Evolutionary conservation across 257 asterid genomes (phyloP).

Genomic region (Sherardia arvensis): DNA sequence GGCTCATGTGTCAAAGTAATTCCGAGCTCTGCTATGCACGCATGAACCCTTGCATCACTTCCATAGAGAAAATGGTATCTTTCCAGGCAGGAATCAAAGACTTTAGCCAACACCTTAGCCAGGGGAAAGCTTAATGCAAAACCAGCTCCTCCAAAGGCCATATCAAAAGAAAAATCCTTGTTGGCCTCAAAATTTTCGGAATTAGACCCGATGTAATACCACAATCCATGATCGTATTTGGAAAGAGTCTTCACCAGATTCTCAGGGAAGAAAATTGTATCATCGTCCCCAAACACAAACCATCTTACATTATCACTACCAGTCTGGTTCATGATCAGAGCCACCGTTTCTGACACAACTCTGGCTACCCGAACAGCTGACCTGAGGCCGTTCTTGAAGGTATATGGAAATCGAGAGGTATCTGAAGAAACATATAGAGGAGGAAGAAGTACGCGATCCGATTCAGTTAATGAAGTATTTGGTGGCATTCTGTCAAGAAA

Average conservation of each 20-base stretch:
- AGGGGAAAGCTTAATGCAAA: conserved; percentile 77
- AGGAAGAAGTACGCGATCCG: conserved; percentile 28
- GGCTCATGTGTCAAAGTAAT: no score
- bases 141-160: conserved; percentile 95
- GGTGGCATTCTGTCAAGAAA: conserved; percentile 44
- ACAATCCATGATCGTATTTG: conserved; percentile 61
- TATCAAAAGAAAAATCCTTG: conserved; percentile 39
- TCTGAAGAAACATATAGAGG: conserved; percentile 53
- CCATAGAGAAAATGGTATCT: conserved; percentile 66
- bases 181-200: conserved; percentile 60
- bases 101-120: conserved; percentile 49
- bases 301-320: conserved; percentile 39
- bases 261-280: conserved; percentile 71
- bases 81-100: conserved; percentile 55
- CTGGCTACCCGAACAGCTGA: conserved; percentile 78
- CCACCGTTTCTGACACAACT: conserved; percentile 49
- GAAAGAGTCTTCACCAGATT: conserved; percentile 65
- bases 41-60: conserved; percentile 68
- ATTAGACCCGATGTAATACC: no score
- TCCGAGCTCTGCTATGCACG: no score
- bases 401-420: conserved; percentile 43
- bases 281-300: conserved; percentile 89
- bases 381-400: conserved; percentile 48
- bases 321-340: conserved; percentile 30
- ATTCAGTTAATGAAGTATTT: conserved; percentile 10